Conservation (phyloP, 352 stramenopile species). For the Globisporangium rhizosaccharum region DNA sequence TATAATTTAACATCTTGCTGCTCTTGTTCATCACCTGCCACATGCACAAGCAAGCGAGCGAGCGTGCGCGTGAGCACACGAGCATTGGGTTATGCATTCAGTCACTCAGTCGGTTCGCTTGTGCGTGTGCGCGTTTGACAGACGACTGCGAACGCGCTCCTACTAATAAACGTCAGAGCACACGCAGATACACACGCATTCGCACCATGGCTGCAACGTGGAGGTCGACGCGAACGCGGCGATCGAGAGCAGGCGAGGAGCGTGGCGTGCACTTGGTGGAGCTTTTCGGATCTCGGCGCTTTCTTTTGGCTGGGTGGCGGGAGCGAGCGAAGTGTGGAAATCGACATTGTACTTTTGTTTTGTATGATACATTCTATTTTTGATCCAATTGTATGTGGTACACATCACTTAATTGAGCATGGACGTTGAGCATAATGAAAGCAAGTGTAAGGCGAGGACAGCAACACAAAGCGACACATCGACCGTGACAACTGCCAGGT, state of each 20-base stretch:
- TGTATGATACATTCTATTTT: too few species aligned
- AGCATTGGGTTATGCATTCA: neutral
- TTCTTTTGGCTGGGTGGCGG: neutral
- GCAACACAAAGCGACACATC: too few species aligned
- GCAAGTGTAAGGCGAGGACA: too few species aligned
- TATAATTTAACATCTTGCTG: conserved; percentile 97
- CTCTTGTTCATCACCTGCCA: conserved; percentile 86
- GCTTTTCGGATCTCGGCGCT: neutral
- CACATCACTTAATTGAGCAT: too few species aligned
- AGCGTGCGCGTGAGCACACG: too few species aligned
- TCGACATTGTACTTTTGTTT: too few species aligned
- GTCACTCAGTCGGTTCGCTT: neutral
- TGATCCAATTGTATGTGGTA: too few species aligned
- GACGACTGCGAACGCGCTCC: too few species aligned
- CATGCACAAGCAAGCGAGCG: neutral
- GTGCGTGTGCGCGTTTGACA: too few species aligned
- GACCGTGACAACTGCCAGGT: too few species aligned
- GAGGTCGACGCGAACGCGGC: neutral
- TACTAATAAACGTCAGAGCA: neutral
- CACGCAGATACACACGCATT: neutral
- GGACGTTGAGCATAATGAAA: too few species aligned
- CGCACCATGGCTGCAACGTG: neutral
- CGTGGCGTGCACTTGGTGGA: neutral
- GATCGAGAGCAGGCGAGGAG: neutral
- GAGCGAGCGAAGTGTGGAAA: too few species aligned